phyloP scores from a whole-genome alignment of 148 eudicot genomes.

The Spergularia marina region DNA sequence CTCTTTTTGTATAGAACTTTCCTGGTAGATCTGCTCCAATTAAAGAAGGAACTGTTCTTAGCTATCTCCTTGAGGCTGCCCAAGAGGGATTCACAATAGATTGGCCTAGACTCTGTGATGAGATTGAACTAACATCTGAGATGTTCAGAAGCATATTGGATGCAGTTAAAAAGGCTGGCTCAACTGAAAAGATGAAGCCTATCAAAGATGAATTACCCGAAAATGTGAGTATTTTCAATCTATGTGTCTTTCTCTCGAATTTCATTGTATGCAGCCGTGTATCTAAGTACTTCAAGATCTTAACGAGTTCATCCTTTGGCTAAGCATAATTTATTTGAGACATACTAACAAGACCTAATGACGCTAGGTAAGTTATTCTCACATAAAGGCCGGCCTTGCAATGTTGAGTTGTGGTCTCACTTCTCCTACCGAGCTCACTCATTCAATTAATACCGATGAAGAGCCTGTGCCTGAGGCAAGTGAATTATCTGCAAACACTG shows the following conservation, averaged over 20 bases:
- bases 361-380: slow-evolving; percentile 53
- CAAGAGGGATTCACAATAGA: slow-evolving; percentile 60
- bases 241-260: background rate
- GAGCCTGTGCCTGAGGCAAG: slow-evolving; percentile 26
- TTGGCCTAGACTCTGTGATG: slow-evolving; percentile 64
- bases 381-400: slow-evolving; percentile 49
- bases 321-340: no score
- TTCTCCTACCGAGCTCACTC: slow-evolving; percentile 22
- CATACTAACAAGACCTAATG: slow-evolving; percentile 4
- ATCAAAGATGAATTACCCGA: slow-evolving; percentile 77
- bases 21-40: slow-evolving; percentile 82
- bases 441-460: slow-evolving; percentile 18
- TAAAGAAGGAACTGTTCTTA: slow-evolving; percentile 61
- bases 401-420: slow-evolving; percentile 57
- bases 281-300: background rate
- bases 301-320: background rate
- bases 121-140: slow-evolving; percentile 53
- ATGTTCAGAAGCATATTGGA: slow-evolving; percentile 34
- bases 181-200: slow-evolving; percentile 67
- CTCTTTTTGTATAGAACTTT: slow-evolving; percentile 40
- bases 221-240: slow-evolving; percentile 44
- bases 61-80: slow-evolving; percentile 70
- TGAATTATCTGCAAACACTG: slow-evolving; percentile 22
- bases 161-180: slow-evolving; percentile 63
- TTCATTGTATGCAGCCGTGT: background rate